A percentile compares a stretch with the other conserved stretches of the same genome.
Conservation (phyloP, 768 basidiomycete species). For the Phallus indusiatus region DNA sequence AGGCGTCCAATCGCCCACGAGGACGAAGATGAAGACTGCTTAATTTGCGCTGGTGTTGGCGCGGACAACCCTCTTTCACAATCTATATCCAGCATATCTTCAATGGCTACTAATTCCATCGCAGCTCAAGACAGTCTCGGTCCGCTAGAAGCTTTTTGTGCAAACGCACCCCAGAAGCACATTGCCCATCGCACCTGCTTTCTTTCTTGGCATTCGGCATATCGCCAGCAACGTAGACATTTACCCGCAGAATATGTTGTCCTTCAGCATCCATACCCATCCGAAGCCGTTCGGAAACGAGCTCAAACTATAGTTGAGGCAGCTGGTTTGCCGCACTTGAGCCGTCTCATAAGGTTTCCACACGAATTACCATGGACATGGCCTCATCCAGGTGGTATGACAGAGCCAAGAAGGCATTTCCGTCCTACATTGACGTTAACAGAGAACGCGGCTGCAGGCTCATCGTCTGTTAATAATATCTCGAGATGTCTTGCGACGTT, state of each 20-base stretch:
- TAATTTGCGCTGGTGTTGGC: conserved; percentile 17
- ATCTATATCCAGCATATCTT: conserved; percentile 10
- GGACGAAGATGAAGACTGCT: conserved; percentile 15
- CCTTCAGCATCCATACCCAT: neutral
- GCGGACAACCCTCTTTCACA: conserved; percentile 11
- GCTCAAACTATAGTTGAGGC: conserved; percentile 11
- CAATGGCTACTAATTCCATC: conserved; percentile 6
- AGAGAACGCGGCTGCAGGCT: neutral
- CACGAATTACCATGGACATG: neutral
- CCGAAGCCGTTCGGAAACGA: conserved; percentile 5
- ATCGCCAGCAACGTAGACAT: conserved; percentile 11
- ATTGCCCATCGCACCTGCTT: conserved; percentile 17
- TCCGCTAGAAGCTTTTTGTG: conserved; percentile 18
- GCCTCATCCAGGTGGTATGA: neutral
- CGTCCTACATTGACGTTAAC: conserved; percentile 3
- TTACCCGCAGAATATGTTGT: conserved; percentile 5
- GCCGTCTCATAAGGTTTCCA: conserved; percentile 2
- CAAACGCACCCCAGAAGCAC: conserved; percentile 17
- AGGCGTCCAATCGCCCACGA: conserved; percentile 7
- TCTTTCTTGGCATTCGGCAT: conserved; percentile 16
- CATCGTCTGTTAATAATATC: neutral
- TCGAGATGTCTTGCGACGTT: conserved; percentile 2
- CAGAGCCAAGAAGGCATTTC: neutral
- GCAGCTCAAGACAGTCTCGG: conserved; percentile 2
- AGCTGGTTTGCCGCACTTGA: conserved; percentile 10